phyloP scores from a whole-genome alignment of 768 basidiomycete genomes.

The Chlorophyllum brunneum region DNA sequence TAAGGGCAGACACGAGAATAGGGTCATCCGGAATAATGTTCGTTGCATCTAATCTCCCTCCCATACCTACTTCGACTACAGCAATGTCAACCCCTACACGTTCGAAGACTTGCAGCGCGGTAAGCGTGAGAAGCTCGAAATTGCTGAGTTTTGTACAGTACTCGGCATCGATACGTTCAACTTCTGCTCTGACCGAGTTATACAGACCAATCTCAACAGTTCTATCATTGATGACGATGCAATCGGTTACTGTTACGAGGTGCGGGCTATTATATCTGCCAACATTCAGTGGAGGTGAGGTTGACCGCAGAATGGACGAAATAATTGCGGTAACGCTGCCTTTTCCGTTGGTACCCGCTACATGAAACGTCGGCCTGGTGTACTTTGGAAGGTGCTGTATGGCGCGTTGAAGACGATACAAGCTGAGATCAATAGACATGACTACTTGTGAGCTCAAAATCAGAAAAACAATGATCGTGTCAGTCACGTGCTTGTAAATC shows the following conservation, averaged over 20 bases:
- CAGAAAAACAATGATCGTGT: not conserved
- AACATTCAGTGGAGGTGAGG: conserved; percentile 52
- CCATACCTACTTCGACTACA: conserved; percentile 93
- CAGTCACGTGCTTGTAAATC: too few relatives aligned
- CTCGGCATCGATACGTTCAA: conserved; percentile 45
- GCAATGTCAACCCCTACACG: conserved; percentile 67
- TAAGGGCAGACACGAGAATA: conserved; percentile 77
- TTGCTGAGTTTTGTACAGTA: conserved; percentile 49
- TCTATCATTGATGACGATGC: conserved; percentile 61
- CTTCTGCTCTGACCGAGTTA: conserved; percentile 34
- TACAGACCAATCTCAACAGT: conserved; percentile 52
- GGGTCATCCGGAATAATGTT: conserved; percentile 74
- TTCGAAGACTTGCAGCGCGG: conserved; percentile 77
- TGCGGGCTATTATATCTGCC: conserved; percentile 95
- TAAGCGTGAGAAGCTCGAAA: conserved; percentile 86
- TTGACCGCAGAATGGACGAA: conserved; percentile 64
- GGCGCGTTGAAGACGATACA: conserved; percentile 54
- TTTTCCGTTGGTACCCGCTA: conserved; percentile 97
- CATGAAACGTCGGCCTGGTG: conserved; percentile 79
- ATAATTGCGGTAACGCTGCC: conserved; percentile 87
- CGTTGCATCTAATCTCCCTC: conserved; percentile 89
- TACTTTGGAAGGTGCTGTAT: conserved; percentile 55
- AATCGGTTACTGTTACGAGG: conserved; percentile 73
- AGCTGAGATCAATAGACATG: conserved; percentile 68
- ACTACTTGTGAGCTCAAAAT: not conserved